Evolutionary conservation across 2,329 filamentous ascomycete species (phyloP).

Genomic region (Phialophora chinensis): DNA sequence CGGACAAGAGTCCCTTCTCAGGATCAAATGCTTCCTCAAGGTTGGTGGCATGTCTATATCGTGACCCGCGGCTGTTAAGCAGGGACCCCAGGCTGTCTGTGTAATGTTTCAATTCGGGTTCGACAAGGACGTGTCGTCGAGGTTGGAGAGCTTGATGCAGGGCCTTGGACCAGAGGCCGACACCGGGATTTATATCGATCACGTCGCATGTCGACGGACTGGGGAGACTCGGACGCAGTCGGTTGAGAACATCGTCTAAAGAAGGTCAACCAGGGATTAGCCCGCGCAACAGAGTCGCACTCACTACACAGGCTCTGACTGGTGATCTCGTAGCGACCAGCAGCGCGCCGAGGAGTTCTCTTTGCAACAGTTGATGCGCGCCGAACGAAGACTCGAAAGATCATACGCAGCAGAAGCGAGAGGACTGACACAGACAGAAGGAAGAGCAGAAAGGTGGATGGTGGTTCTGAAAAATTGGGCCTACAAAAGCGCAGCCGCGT

Average conservation of each 20-base stretch:
- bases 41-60: conserved; percentile 60
- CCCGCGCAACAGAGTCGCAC: not conserved
- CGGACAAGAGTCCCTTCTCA: conserved; percentile 57
- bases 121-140: conserved; percentile 81
- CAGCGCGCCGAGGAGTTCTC: conserved; percentile 5
- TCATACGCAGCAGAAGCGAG: conserved; percentile 26
- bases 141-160: conserved; percentile 77
- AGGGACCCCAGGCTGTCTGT: conserved; percentile 66
- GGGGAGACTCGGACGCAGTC: conserved; percentile 71
- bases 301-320: conserved; percentile 29
- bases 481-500: not conserved
- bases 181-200: conserved; percentile 83
- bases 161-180: conserved; percentile 77
- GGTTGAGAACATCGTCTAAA: conserved; percentile 71
- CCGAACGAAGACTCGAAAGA: conserved; percentile 22
- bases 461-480: not conserved
- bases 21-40: conserved; percentile 50
- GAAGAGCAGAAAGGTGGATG: not conserved
- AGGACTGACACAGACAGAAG: not conserved
- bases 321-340: conserved; percentile 21
- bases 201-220: conserved; percentile 80
- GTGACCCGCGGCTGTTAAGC: conserved; percentile 45
- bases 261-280: conserved; percentile 18
- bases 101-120: conserved; percentile 68
- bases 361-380: conserved; percentile 26